Percentiles rank a stretch among this genome's conserved stretches.
phyloP scores from a whole-genome alignment of 768 basidiomycete species.

The Tremella yokohamensis region DNA sequence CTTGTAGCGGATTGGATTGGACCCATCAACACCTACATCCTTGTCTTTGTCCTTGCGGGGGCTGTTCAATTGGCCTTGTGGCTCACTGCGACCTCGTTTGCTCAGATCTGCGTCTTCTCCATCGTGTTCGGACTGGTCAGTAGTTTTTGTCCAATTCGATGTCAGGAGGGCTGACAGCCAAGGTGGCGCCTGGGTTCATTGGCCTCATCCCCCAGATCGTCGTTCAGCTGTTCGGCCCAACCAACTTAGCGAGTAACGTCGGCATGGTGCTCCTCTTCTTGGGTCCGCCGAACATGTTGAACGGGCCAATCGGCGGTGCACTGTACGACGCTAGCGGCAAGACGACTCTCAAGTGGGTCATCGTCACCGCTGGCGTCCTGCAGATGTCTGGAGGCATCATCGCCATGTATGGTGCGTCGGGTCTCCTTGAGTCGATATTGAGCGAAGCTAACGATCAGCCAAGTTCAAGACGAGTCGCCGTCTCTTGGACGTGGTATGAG shows the following conservation, averaged over 20 bases:
- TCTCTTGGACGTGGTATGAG: background rate
- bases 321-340: slow-evolving; percentile 24
- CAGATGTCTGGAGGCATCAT: slow-evolving; percentile 12
- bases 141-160: background rate
- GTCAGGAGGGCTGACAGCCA: background rate
- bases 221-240: slow-evolving; percentile 31
- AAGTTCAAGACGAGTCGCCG: slow-evolving; percentile 4
- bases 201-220: slow-evolving; percentile 31
- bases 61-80: slow-evolving; percentile 37
- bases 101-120: slow-evolving; percentile 28
- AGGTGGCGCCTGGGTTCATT: slow-evolving; percentile 27
- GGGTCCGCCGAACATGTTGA: slow-evolving; percentile 25
- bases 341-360: slow-evolving; percentile 30
- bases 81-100: slow-evolving; percentile 32
- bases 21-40: slow-evolving; percentile 39
- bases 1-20: slow-evolving; percentile 38
- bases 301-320: slow-evolving; percentile 27
- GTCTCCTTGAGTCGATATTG: background rate
- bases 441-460: background rate
- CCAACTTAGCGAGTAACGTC: slow-evolving; percentile 33
- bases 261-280: slow-evolving; percentile 27
- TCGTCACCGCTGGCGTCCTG: slow-evolving; percentile 20
- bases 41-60: slow-evolving; percentile 24
- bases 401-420: slow-evolving; percentile 1
- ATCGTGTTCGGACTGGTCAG: slow-evolving; percentile 28